Conservation (phyloP, 106 monocot species). For the Allium cepa region DNA sequence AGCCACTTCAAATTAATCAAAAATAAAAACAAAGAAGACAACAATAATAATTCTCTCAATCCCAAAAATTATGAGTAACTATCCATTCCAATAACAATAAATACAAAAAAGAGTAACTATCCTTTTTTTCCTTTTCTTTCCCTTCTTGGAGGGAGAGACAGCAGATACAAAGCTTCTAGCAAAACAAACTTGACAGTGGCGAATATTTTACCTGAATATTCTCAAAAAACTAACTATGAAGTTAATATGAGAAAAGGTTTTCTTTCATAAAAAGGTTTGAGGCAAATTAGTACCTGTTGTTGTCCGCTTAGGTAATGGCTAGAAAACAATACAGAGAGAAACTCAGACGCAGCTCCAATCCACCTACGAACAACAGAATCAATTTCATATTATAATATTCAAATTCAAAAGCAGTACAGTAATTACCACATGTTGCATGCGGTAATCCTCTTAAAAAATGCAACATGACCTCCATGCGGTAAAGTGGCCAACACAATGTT, state of each 20-base stretch:
- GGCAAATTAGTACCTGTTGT: conserved; percentile 30
- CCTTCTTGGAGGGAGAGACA: no score
- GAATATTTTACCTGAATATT: neutral
- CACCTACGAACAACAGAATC: conserved; percentile 48
- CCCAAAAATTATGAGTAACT: no score
- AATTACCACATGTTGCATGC: conserved; percentile 64
- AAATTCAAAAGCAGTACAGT: neutral
- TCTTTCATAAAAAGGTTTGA: neutral
- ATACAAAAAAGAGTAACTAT: no score
- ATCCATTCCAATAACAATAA: no score
- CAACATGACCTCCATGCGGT: conserved; percentile 87
- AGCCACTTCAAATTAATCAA: no score
- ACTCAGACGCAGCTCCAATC: conserved; percentile 78
- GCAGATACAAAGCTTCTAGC: neutral
- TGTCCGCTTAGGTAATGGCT: conserved; percentile 56
- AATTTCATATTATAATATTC: neutral
- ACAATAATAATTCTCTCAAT: no score
- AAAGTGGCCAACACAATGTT: conserved; percentile 86
- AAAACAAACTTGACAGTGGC: neutral
- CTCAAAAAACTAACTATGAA: neutral
- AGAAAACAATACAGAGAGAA: conserved; percentile 44
- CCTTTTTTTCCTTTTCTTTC: no score
- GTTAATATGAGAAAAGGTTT: neutral
- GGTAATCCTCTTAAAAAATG: conserved; percentile 75
- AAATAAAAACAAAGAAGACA: no score